Evolutionary conservation across 2,329 filamentous ascomycete species (phyloP), one percentile per base, ranked within the genome.

Genomic region (Aspergillus sp.): DNA sequence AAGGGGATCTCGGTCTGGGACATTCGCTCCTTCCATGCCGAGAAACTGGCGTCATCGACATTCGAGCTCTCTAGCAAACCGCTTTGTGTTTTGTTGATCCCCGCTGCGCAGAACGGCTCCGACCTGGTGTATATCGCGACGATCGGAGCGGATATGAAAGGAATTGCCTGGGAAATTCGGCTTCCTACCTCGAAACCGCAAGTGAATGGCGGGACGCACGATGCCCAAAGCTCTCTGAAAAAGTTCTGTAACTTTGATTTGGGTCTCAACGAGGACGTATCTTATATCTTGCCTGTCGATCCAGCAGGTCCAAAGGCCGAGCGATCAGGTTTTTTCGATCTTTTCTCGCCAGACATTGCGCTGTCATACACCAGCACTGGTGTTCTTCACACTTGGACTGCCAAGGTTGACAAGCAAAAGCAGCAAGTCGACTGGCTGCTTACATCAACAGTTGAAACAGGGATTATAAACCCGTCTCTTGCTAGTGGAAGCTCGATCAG

Each of bases 401-500:
- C 91, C 3, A 86, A 88, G 57, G 83, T 96, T 39, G 85, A 92
- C 66, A 72, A 79, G 4, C 77, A 82, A 26, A 78, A 80, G n/a
- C 75, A 78, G 9, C 83, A 81, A 45, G 83, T 95, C 9, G 89
- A 93, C 63, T 96, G 92, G 92, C 80, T 96, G 2, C 84, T 88
- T 9, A 96, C 92, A 0, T 92, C 90, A 18, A 88, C 85, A 0
- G 89, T 95, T 62, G 90, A 96, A 64, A 96, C 93, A 1, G 87
- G 89, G 1, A 82, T 96, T 18, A 73, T 77, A 0, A 84, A 89
- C 29, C 90, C 90, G 24, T 87, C 90, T 0, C 82, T 96, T 29
- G 91, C 90, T 11, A 96, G 91, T 69, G 92, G 90, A 14, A 96
- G 90, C 66, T 93, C 89, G 9, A 89, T 93, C 69, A 89, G 93